A percentile compares a stretch with the other conserved stretches of the same genome.
Conservation (phyloP, 2,329 filamentous ascomycete species). For the Tolypocladium cylindrosporum region DNA sequence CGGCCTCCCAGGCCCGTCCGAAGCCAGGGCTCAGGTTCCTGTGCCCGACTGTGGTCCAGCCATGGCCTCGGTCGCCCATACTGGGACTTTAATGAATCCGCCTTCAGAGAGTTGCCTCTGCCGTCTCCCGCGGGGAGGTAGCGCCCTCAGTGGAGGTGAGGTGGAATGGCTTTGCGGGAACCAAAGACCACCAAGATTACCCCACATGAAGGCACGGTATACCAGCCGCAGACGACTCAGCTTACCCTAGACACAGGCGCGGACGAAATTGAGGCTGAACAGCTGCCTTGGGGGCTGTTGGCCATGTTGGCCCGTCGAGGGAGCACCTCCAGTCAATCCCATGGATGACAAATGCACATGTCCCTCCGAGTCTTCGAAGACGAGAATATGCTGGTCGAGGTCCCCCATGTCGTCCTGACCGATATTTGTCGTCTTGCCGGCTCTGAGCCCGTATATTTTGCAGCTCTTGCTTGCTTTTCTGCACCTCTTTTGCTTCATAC, state of each 20-base stretch:
- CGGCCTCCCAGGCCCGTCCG: slow-evolving; percentile 14
- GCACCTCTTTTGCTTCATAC: neutral
- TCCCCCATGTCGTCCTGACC: neutral
- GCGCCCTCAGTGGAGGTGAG: neutral
- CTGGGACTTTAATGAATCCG: neutral
- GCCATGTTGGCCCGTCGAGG: neutral
- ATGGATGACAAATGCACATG: too few relatives aligned
- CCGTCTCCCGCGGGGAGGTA: neutral
- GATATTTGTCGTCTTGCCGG: neutral
- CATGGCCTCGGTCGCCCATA: slow-evolving; percentile 19
- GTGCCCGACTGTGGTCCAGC: slow-evolving; percentile 23
- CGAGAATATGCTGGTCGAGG: neutral
- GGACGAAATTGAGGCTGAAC: neutral
- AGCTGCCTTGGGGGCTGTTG: neutral
- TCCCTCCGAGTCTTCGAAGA: neutral
- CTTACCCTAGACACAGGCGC: neutral
- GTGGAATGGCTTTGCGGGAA: neutral
- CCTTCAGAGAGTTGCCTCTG: neutral
- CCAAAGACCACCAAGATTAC: neutral
- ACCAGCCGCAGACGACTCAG: neutral
- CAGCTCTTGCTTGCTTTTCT: neutral
- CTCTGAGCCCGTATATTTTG: neutral
- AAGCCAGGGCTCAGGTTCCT: slow-evolving; percentile 10
- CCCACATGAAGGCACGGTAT: neutral
- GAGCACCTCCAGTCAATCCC: too few relatives aligned